These are phyloP conservation scores for Fusarium floridanum DNA, from an alignment of 2,329 filamentous ascomycete genomes.

Conservation along the genomic window DNA sequence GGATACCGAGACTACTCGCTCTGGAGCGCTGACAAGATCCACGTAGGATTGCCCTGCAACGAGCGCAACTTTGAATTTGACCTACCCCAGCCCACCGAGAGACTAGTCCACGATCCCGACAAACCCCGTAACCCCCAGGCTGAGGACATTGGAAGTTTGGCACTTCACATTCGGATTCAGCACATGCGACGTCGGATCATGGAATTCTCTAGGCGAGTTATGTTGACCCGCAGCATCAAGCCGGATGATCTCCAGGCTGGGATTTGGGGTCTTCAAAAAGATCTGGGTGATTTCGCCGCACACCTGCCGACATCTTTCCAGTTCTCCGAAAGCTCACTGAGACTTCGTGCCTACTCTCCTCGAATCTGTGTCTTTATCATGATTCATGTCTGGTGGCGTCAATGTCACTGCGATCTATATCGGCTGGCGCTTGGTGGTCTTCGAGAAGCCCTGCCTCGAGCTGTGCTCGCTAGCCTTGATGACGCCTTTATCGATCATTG, in stretches of 20 bases:
- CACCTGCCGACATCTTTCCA: constrained; percentile 68
- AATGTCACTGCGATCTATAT: constrained; percentile 70
- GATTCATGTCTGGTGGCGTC: constrained; percentile 72
- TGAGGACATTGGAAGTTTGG: constrained; percentile 68
- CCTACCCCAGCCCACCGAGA: constrained; percentile 66
- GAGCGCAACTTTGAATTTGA: constrained; percentile 68
- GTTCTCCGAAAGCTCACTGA: constrained; percentile 68
- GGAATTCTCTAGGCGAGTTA: constrained; percentile 64
- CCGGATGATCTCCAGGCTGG: constrained; percentile 58
- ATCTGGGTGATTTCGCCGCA: constrained; percentile 65
- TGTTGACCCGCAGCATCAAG: constrained; percentile 54
- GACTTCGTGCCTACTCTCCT: constrained; percentile 68
- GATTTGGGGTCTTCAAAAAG: constrained; percentile 61
- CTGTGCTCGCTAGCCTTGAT: constrained; percentile 60
- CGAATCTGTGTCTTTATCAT: constrained; percentile 70
- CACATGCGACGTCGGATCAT: constrained; percentile 67
- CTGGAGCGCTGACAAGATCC: constrained; percentile 57
- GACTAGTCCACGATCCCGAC: constrained; percentile 60
- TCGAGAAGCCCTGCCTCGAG: constrained; percentile 62
- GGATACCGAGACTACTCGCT: constrained; percentile 61
- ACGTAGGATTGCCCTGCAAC: constrained; percentile 58
- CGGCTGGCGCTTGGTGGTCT: constrained; percentile 65
- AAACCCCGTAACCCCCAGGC: constrained; percentile 53
- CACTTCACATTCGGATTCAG: constrained; percentile 68
- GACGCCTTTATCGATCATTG: constrained; percentile 63